Evolutionary conservation across 148 eudicot genomes (phyloP).

Genomic region (Silene conica): DNA sequence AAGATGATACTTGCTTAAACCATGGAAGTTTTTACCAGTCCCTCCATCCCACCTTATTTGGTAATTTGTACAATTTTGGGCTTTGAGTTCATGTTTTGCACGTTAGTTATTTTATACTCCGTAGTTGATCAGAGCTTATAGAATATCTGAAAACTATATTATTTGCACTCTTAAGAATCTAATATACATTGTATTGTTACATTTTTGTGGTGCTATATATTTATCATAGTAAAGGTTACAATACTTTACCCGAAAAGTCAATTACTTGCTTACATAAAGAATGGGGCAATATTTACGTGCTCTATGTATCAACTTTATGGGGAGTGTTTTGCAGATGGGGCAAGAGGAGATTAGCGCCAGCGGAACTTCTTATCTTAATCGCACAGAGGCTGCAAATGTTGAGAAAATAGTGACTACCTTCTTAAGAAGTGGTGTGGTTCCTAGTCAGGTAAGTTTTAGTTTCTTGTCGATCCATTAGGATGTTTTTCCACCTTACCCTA

Average conservation of each 20-base stretch:
- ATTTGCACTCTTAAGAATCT: background rate
- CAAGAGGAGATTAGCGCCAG: constrained; percentile 99
- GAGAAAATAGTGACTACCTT: constrained; percentile 96
- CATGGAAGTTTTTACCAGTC: no score
- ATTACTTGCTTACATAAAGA: background rate
- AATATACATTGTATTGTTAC: background rate
- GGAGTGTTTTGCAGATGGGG: constrained; percentile 59
- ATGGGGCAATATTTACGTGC: background rate
- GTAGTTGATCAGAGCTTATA: no score
- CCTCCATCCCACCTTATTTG: no score
- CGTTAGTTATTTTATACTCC: no score
- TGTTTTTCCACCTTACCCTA: background rate
- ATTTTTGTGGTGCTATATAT: no score
- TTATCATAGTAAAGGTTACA: background rate
- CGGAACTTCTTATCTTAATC: constrained; percentile 96
- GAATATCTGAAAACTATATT: background rate
- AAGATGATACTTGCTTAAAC: background rate
- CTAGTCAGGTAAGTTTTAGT: constrained; percentile 65
- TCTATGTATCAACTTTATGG: background rate
- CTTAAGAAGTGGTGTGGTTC: constrained; percentile 93
- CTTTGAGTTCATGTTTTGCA: no score
- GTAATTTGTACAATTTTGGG: no score
- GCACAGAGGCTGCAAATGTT: constrained; percentile 98
- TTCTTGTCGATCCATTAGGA: background rate
- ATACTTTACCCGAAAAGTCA: background rate